Percentiles rank a stretch among this genome's conserved stretches.
These are phyloP conservation scores for Calycina marina DNA, from an alignment of 2,329 filamentous ascomycete genomes.

Conservation along the genomic window DNA sequence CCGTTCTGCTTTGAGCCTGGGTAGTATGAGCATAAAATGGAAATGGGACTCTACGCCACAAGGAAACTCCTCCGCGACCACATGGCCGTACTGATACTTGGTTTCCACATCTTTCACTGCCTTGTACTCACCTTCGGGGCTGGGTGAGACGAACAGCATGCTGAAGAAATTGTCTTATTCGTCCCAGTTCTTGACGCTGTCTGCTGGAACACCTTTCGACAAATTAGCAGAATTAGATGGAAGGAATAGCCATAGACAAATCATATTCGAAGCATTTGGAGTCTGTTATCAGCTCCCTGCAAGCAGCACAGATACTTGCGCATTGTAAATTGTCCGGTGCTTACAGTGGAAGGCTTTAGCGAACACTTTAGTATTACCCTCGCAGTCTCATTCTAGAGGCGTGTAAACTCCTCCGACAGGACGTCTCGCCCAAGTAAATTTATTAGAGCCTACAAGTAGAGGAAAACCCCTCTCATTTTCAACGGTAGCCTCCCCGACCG, in stretches of 20 bases:
- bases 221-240: too few species aligned
- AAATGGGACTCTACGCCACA: slow-evolving; percentile 56
- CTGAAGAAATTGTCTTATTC: slow-evolving; percentile 61
- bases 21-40: too few species aligned
- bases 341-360: slow-evolving; percentile 69
- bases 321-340: too few species aligned
- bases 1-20: too few species aligned
- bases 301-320: too few species aligned
- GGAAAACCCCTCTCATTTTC: too few species aligned
- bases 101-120: slow-evolving; percentile 27
- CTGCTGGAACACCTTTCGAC: slow-evolving; percentile 57
- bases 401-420: slow-evolving; percentile 49
- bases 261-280: too few species aligned
- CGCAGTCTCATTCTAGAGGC: slow-evolving; percentile 61
- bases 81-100: slow-evolving; percentile 72
- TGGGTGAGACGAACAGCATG: slow-evolving; percentile 45
- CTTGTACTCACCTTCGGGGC: slow-evolving; percentile 27
- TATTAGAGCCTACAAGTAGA: too few species aligned
- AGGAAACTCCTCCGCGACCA: slow-evolving; percentile 65
- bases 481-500: too few species aligned
- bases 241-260: too few species aligned
- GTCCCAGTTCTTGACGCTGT: slow-evolving; percentile 54
- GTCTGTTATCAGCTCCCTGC: too few species aligned
- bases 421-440: slow-evolving; percentile 70
- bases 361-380: slow-evolving; percentile 69